Base-by-base conservation (phyloP, 2,329 filamentous ascomycete genomes). In the Teratosphaeria gauchensis region DNA sequence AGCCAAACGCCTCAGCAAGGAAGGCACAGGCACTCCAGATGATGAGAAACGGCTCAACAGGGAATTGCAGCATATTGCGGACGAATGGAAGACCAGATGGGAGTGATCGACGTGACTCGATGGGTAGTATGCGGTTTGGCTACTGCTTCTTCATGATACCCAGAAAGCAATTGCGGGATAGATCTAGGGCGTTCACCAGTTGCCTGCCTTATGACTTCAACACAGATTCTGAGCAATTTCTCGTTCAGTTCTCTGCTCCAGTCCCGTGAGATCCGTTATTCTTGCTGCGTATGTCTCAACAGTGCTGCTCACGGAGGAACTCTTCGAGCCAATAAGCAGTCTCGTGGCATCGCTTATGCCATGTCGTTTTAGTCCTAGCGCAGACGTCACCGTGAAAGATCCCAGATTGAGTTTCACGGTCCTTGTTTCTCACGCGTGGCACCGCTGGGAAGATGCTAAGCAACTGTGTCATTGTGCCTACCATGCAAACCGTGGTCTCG, bases 11-110 rank as follows among this genome's bases (percentile, higher is more conserved):
- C 64, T 82, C 56, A 73, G 77, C 51, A 46, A 69, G 68, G 56
- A 70, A 64, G 66, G 73, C 73, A 58, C 78, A 53, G 76, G 77
- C 62, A 28, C 35, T 57, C 73, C 82, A 56, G 74, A 77, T 54
- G 81, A 87, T 64, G 83, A 84, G 78, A 21, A 55, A 35, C 78
- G 76, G 67, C 78, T 84, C 71, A 85, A 77, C 58, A 69, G 65
- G 51, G 78, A 82, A 63, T 68, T 82, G 64, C 73, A 76, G 64
- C 75, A 74, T 66, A 76, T 81, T 58, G 69, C 75, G 42, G 74
- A 77, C 58, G 77, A 80, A 61, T 84, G 81, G 82, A 64, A 65
- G 62, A 77, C 72, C 64, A 71, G 72, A 55, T 80, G 77, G 75
- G 81, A 83, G 63, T 74, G 56, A 65, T 8, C n/a, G 24, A 2